These are phyloP conservation scores for Saccharomyces hybrid DNA, from an alignment of 1,139 yeast genomes.

Conservation along the genomic window DNA sequence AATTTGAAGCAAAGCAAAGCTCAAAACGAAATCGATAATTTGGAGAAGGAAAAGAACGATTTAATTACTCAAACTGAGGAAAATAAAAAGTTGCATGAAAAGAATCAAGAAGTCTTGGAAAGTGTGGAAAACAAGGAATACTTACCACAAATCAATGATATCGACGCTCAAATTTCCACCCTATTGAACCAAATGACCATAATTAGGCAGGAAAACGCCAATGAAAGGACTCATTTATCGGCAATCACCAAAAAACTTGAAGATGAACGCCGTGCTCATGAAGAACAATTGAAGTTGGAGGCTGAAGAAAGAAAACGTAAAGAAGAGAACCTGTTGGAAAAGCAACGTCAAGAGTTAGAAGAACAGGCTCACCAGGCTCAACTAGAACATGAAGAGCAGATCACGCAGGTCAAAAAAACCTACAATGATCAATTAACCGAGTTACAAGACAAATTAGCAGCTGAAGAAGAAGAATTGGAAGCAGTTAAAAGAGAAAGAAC, in stretches of 20 bases:
- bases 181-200: conserved; percentile 18
- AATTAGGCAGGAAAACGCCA: conserved; percentile 25
- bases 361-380: conserved; percentile 15
- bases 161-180: conserved; percentile 19
- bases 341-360: conserved; percentile 22
- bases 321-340: conserved; percentile 20
- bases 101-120: conserved; percentile 12
- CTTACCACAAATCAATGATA: conserved; percentile 19
- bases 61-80: conserved; percentile 18
- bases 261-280: conserved; percentile 23
- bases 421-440: conserved; percentile 15
- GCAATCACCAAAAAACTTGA: conserved; percentile 25
- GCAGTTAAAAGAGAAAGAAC: conserved; percentile 8
- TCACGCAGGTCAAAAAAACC: conserved; percentile 14
- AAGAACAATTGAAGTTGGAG: conserved; percentile 20
- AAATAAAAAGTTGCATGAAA: conserved; percentile 14
- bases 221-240: conserved; percentile 23
- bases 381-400: conserved; percentile 19
- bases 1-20: conserved; percentile 18
- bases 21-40: conserved; percentile 17
- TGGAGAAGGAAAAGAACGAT: conserved; percentile 16
- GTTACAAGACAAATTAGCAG: conserved; percentile 8
- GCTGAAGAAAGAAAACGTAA: conserved; percentile 23
- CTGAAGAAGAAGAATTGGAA: conserved; percentile 10
- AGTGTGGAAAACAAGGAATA: conserved; percentile 21